A percentile compares a stretch with the other conserved stretches of the same genome.
Evolutionary conservation across 352 stramenopile species (phyloP).

Genomic region (Phytophthora meadii): DNA sequence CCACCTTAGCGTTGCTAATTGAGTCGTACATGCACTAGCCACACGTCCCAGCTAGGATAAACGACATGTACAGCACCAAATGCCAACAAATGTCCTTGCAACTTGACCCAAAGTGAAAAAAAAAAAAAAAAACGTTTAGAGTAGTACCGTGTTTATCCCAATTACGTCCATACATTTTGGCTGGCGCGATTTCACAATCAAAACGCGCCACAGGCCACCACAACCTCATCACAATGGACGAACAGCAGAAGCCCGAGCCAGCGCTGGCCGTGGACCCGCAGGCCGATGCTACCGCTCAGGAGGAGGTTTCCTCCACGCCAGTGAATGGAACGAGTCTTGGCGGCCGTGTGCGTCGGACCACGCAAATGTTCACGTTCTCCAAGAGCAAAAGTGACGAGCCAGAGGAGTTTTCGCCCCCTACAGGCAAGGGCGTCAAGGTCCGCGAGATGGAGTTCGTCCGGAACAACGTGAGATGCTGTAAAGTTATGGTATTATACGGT

Average conservation of each 20-base stretch:
- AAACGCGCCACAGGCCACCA: constrained; percentile 25
- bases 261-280: constrained; percentile 19
- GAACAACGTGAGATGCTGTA: constrained; percentile 45
- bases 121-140: not conserved
- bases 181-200: constrained; percentile 16
- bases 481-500: not conserved
- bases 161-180: not conserved
- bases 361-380: constrained; percentile 72
- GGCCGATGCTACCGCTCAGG: constrained; percentile 3
- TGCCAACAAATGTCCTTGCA: not conserved
- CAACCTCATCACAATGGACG: constrained; percentile 23
- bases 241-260: constrained; percentile 14
- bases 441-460: constrained; percentile 66
- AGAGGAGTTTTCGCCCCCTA: constrained; percentile 69
- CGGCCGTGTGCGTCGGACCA: constrained; percentile 65
- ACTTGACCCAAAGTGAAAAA: not conserved
- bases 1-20: too few relatives aligned
- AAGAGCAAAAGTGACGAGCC: constrained; percentile 56
- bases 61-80: too few relatives aligned
- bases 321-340: constrained; percentile 40
- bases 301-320: constrained; percentile 8
- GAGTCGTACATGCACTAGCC: too few relatives aligned
- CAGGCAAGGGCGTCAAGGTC: constrained; percentile 61
- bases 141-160: constrained; percentile 3
- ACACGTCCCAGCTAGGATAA: too few relatives aligned